Evolutionary conservation across 1,139 yeast species (phyloP), one percentile per base, ranked within the genome.

Genomic region (Lodderomyces margitis): DNA sequence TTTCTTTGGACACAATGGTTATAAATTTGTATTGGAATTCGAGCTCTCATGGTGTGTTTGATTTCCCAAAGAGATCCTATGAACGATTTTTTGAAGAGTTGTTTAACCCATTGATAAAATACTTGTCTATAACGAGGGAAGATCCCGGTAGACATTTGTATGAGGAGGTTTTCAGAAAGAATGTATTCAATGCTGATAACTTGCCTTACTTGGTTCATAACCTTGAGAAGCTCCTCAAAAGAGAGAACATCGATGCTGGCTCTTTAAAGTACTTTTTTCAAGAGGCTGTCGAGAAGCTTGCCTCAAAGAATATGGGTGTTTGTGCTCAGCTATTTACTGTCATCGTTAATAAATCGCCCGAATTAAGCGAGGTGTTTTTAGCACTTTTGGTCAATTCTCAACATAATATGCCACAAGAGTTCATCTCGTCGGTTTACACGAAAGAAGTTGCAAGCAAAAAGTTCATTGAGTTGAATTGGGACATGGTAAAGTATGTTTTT

Each of bases 361-460:
- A 55, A 1, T 54, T 72, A 21, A 58, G 79, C 1, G 71, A 75
- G 31, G 37, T 48, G 1, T 56, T 80, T 25, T 60, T 80, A 36
- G 59, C 55, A 14, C 59, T 59, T 21, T 58, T 75, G 38, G 62
- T 72, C 2, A 48, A 58, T 5, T 62, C 70, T 2, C 75, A 75
- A 46, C 75, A 70, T 48, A 64, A 81, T 0, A 57, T 81, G 38
- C 74, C 84, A 0, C 61, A 68, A 4, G 61, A 62, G 2, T 79
- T 80, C 47, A 61, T 78, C 33, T 57, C 62, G 28, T 44, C 58
- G 24, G 55, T 77, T 31, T 64, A 64, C 44, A 45, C 58, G 17
- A 45, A 54, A 11, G 72, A 69, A 43, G 50, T 68, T 4, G 51
- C 49, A 5, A 38, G 38, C n/a, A 46, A 47, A 23, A 52, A 36